Conservation (phyloP, 257 asterid genomes). For the Nicotiana tomentosiformis region DNA sequence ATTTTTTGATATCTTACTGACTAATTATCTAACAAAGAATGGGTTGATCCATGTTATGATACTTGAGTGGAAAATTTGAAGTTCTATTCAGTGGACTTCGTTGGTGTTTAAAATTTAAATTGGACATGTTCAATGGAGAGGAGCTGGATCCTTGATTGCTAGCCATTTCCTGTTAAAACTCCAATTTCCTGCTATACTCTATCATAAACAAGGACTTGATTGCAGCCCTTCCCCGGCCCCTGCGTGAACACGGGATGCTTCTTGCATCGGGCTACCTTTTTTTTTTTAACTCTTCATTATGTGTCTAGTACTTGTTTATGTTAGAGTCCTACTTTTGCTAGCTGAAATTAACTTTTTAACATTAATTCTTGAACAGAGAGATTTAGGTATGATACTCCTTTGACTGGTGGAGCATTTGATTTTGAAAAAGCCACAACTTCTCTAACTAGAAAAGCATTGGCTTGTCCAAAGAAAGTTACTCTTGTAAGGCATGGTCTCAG, state of each 20-base stretch:
- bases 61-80: neutral
- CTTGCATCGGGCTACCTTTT: too few species aligned
- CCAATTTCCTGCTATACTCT: neutral
- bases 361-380: conserved; percentile 26
- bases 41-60: neutral
- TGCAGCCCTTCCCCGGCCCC: too few species aligned
- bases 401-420: conserved; percentile 72
- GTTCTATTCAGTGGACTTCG: neutral
- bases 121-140: neutral
- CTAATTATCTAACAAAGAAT: neutral
- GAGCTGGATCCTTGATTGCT: neutral
- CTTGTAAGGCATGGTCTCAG: conserved; percentile 70
- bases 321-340: neutral
- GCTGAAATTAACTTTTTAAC: conserved; percentile 1
- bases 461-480: conserved; percentile 70
- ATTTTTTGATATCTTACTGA: neutral
- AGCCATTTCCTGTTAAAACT: neutral
- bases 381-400: conserved; percentile 26
- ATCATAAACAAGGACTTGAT: too few species aligned
- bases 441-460: conserved; percentile 41
- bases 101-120: neutral
- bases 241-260: too few species aligned
- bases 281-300: neutral
- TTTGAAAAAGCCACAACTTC: conserved; percentile 57
- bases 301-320: neutral